phyloP scores from a whole-genome alignment of 345 rosid species.

The Aquilaria yunnanensis region DNA sequence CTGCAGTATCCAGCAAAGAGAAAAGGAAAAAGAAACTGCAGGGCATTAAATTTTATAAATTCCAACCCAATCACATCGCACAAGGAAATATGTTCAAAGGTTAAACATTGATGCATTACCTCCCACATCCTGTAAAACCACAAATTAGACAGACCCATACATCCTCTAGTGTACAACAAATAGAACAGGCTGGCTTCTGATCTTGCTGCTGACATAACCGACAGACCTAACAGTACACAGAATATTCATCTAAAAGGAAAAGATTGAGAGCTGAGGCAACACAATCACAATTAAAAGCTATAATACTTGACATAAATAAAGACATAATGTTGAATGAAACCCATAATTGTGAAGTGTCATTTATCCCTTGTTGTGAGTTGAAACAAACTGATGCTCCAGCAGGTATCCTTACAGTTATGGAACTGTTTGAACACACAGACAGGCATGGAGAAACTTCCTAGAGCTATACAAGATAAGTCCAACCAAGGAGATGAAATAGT shows the following conservation, averaged over 20 bases:
- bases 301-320: no score
- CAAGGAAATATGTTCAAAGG: not conserved
- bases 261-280: no score
- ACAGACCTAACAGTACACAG: slow-evolving; percentile 55
- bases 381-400: no score
- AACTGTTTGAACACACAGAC: no score
- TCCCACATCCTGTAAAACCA: slow-evolving; percentile 95
- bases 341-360: no score
- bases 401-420: no score
- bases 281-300: no score
- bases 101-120: slow-evolving; percentile 33
- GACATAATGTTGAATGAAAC: no score
- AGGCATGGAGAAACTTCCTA: no score
- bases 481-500: no score
- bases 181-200: slow-evolving; percentile 69
- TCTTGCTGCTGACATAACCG: slow-evolving; percentile 86
- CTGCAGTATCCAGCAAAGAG: slow-evolving; percentile 29
- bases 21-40: not conserved
- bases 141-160: slow-evolving; percentile 92
- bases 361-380: no score
- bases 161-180: slow-evolving; percentile 71
- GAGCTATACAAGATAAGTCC: no score
- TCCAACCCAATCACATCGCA: not conserved
- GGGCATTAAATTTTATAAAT: not conserved
- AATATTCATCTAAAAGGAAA: not conserved